Evolutionary conservation across 768 basidiomycete genomes (phyloP), one percentile per base, ranked within the genome.

Genomic region (Polyporus arcularius): DNA sequence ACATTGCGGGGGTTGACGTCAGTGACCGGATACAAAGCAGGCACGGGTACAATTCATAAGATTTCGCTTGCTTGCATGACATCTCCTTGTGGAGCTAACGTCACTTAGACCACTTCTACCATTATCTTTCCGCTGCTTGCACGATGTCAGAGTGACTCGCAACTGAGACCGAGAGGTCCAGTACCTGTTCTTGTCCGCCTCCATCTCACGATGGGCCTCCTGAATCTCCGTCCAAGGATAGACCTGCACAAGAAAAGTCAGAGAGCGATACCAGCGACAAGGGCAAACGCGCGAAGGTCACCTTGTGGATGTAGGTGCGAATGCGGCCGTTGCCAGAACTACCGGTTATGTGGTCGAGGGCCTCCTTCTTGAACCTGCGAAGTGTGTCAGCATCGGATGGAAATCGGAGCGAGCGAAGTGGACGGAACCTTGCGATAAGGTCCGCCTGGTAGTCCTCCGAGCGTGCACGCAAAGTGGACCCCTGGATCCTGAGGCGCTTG

Each of bases 401-500:
- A 14, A 3, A 48, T 41, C 43, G 40, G 52, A 54, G 4, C n/a
- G n/a, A 8, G 42, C 12, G 21, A 41, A 2, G 21, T 41, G 2
- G 28, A 43, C 14, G n/a, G 31, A 52, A 86, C 89, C 79, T 80
- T 45, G 74, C 71, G 57, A 92, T 81, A 52, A 96, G 78, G 21
- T 89, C 82, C 4, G 82, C 79, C 73, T 97, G 94, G 72, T 96
- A 97, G 63, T 81, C 77, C n/a, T 79, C 68, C 28, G 84, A 82
- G 47, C 92, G 85, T 32, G 88, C 85, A 26, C 94, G 86, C 32
- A 97, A 77, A 2, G 94, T 96, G 21, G 92, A 92, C 21, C 95
- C 94, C 73, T 94, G 88, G 53, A 98, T 88, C 28, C 87, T 86
- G 53, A 97, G 83, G 16, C 94, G 86, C 76, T 96, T 98, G 73